Evolutionary conservation across 2,329 filamentous ascomycete genomes (phyloP).

Genomic region (Teratosphaeria nubilosa): DNA sequence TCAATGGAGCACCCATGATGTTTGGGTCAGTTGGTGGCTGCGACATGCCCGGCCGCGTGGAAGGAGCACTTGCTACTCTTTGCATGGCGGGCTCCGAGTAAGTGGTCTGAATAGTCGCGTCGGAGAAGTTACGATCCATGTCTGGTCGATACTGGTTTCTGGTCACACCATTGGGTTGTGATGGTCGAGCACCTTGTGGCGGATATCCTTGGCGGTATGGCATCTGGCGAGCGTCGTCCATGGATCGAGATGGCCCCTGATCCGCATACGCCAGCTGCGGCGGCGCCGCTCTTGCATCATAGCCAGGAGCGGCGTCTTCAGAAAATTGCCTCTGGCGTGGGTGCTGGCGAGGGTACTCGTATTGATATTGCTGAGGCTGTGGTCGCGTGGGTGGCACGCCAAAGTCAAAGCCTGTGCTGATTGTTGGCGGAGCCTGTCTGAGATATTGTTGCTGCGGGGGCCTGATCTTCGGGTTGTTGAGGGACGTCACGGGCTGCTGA

Average conservation of each 20-base stretch:
- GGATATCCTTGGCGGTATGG: conserved; percentile 18
- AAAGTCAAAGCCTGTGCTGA: conserved; percentile 8
- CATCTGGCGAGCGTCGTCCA: conserved; percentile 19
- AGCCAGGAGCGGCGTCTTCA: not conserved
- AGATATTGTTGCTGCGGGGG: not conserved
- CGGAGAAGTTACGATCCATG: conserved; percentile 1
- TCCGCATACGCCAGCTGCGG: conserved; percentile 16
- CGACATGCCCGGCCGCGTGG: conserved; percentile 9
- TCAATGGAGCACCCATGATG: conserved; percentile 15
- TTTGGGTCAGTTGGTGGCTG: conserved; percentile 21
- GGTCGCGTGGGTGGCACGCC: conserved; percentile 6
- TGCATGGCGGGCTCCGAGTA: conserved; percentile 19
- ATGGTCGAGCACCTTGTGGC: conserved; percentile 12
- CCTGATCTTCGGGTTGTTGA: conserved; percentile 1
- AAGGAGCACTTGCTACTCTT: conserved; percentile 12
- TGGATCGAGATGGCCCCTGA: conserved; percentile 12
- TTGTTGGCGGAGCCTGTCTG: not conserved
- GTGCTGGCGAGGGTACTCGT: conserved; percentile 1
- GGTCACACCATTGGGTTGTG: conserved; percentile 4
- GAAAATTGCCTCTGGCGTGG: not conserved
- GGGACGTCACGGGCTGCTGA: not conserved
- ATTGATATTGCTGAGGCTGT: conserved; percentile 1
- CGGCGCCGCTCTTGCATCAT: conserved; percentile 12
- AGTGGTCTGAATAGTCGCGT: conserved; percentile 9
- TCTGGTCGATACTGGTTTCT: conserved; percentile 2